These are phyloP conservation scores for Cicer arietinum DNA, from an alignment of 306 rosid genomes.

Conservation along the genomic window DNA sequence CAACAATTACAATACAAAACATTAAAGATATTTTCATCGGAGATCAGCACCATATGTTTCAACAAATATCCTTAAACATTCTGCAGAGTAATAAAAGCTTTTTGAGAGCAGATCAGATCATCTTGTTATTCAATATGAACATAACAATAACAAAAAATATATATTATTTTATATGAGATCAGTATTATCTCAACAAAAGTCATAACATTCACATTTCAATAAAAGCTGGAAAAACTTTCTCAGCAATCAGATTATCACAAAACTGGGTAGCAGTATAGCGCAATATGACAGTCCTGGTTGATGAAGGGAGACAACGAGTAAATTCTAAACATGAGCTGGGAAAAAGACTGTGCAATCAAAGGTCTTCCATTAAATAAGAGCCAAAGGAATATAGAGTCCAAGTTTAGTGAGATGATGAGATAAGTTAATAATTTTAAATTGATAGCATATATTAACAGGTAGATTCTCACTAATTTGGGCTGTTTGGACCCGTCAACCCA, in stretches of 20 bases:
- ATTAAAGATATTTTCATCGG: constrained; percentile 17
- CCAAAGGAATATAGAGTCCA: not conserved
- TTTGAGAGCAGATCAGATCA: constrained; percentile 17
- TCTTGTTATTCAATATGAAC: constrained; percentile 7
- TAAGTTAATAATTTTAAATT: constrained; percentile 13
- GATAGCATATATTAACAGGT: constrained; percentile 25
- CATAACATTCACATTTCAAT: too few species aligned
- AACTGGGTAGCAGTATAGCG: too few species aligned
- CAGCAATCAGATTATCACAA: too few species aligned
- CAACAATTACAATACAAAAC: constrained; percentile 16
- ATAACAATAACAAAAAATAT: not conserved
- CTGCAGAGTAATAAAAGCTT: constrained; percentile 20
- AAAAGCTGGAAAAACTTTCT: too few species aligned
- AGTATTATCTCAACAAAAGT: too few species aligned
- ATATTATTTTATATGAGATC: too few species aligned
- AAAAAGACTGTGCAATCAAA: constrained; percentile 15
- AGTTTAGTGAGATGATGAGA: constrained; percentile 4
- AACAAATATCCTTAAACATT: constrained; percentile 11
- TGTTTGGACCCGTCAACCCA: not conserved
- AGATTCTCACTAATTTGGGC: constrained; percentile 23
- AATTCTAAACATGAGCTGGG: constrained; percentile 1
- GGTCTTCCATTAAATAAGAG: not conserved
- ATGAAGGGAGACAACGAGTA: not conserved
- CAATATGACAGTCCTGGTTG: too few species aligned
- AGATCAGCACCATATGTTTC: not conserved